Evolutionary conservation across 768 basidiomycete genomes (phyloP).

Genomic region (Lactarius hatsudake): DNA sequence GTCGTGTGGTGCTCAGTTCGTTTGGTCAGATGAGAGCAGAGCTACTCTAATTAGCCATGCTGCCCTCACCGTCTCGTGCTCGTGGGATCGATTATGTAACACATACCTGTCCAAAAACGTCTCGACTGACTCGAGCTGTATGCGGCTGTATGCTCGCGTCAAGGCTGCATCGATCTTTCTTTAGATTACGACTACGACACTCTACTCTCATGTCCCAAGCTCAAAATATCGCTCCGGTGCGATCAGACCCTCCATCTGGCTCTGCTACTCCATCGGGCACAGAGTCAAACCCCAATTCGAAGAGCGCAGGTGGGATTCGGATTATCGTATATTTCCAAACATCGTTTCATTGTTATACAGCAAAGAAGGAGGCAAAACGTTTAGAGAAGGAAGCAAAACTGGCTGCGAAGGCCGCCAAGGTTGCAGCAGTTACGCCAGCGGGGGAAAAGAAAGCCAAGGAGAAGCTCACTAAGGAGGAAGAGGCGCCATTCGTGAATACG

Average conservation of each 20-base stretch:
- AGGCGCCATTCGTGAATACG: constrained; percentile 77
- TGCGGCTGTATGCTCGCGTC: constrained; percentile 14
- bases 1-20: constrained; percentile 1
- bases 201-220: constrained; percentile 29
- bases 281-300: constrained; percentile 33
- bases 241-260: constrained; percentile 19
- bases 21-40: constrained; percentile 1
- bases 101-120: not conserved
- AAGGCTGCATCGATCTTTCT: constrained; percentile 32
- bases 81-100: not conserved
- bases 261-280: constrained; percentile 7
- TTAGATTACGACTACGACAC: constrained; percentile 12
- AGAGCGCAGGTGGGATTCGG: constrained; percentile 39
- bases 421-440: constrained; percentile 40
- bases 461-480: constrained; percentile 70
- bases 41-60: not conserved
- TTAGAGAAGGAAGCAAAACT: constrained; percentile 76
- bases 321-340: not conserved
- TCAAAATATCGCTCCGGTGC: constrained; percentile 4
- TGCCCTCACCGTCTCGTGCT: not conserved
- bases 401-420: constrained; percentile 61
- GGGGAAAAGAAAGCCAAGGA: constrained; percentile 74
- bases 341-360: constrained; percentile 37
- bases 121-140: not conserved
- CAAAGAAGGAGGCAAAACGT: constrained; percentile 84